Percentiles rank a stretch among this genome's conserved stretches.
These are phyloP conservation scores for Coniochaeta sp. DNA, from an alignment of 2,329 filamentous ascomycete species.

Conservation along the genomic window DNA sequence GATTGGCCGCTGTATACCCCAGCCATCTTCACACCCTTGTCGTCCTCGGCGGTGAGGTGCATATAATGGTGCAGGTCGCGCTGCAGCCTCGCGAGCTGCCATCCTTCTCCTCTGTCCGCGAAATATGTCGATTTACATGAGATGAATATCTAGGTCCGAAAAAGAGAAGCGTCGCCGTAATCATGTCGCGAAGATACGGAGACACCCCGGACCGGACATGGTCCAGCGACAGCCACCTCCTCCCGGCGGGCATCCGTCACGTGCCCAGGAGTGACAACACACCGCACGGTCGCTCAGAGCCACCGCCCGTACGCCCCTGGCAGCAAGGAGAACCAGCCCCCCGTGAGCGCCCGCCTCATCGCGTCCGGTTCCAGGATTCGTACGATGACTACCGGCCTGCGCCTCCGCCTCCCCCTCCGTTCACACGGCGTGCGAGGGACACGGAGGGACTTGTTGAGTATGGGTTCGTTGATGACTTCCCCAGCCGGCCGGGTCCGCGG, in stretches of 20 bases:
- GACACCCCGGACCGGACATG: background rate
- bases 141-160: too few species aligned
- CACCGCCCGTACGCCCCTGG: background rate
- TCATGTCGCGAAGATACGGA: background rate
- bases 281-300: background rate
- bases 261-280: background rate
- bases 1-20: background rate
- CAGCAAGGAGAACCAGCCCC: background rate
- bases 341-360: background rate
- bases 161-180: background rate
- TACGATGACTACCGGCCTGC: background rate
- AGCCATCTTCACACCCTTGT: background rate
- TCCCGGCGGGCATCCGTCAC: slow-evolving; percentile 1
- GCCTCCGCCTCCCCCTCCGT: background rate
- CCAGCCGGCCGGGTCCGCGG: too few species aligned
- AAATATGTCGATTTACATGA: too few species aligned
- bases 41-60: background rate
- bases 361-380: slow-evolving; percentile 2
- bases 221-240: background rate
- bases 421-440: background rate
- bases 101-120: too few species aligned
- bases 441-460: background rate
- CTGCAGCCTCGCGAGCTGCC: background rate
- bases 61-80: background rate
- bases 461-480: background rate